Conservation (phyloP, 176 grass and related monocot genomes). For the Sorghum bicolor region Sorghum_bicolor_NCBIv3 NC_012878.2:2902001-2902500, state of each 20-base stretch:
- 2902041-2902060: neutral
- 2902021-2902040: neutral
- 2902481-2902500: conserved; percentile 24
- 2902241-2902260: neutral
- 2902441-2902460: conserved; percentile 25
- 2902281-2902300: neutral
- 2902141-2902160: neutral
- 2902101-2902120: neutral
- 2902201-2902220: neutral
- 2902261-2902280: neutral
- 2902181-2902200: neutral
- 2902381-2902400: neutral
- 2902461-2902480: conserved; percentile 28
- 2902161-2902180: neutral
- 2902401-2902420: neutral
- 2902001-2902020: neutral
- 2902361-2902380: neutral
- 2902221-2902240: neutral
- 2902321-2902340: neutral
- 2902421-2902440: neutral
- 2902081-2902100: neutral
- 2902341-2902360: conserved; percentile 35
- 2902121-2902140: neutral
- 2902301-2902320: neutral
- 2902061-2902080: neutral